Evolutionary conservation across 176 grass and related monocot genomes (phyloP), one percentile per base, ranked within the genome.

Genomic region (Lolium multiflorum): DNA sequence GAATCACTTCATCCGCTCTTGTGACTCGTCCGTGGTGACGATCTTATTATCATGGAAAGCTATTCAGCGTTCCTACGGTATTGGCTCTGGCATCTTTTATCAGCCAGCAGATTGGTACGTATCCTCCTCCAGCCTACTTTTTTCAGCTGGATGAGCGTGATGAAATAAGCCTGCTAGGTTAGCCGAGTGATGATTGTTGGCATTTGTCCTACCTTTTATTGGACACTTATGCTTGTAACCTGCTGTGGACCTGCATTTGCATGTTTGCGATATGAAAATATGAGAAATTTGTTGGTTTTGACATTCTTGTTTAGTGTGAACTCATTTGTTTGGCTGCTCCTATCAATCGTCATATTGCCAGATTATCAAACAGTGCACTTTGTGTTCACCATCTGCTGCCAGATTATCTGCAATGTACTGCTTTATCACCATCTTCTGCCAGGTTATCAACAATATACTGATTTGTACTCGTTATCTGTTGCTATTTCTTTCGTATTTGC

Each of bases 181-280:
- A 91, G 90, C 62, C 28, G n/a, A 63, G 61, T 81, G 85, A 74
- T 83, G 64, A 81, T 88, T 90, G 77, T 61, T 81, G 9, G 81
- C 86, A 88, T 91, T 20, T 88, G 90, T 88, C 90, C 86, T 64
- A 70, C 77, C 77, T 91, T 91, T 91, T 88, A 84, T 17, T 82
- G 90, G 90, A 85, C 90, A 77, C 62, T 14, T 82, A 63, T 91
- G 90, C 82, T 85, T 88, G 82, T 76, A 71, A 76, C 51, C 9
- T 78, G 55, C 64, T 82, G 81, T 84, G 68, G 81, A 84, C 81
- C 61, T 91, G 86, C 89, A 78, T 47, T 65, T 69, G 73, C 89
- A 83, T 84, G 81, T 81, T 87, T 88, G 81, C 61, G 37, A 81
- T 81, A 85, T 81, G 39, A 47, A 88, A 47, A 81, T 77, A 67